These are phyloP conservation scores for Thalassiosira delicatula DNA, from an alignment of 352 stramenopile species.

Conservation along the genomic window DNA sequence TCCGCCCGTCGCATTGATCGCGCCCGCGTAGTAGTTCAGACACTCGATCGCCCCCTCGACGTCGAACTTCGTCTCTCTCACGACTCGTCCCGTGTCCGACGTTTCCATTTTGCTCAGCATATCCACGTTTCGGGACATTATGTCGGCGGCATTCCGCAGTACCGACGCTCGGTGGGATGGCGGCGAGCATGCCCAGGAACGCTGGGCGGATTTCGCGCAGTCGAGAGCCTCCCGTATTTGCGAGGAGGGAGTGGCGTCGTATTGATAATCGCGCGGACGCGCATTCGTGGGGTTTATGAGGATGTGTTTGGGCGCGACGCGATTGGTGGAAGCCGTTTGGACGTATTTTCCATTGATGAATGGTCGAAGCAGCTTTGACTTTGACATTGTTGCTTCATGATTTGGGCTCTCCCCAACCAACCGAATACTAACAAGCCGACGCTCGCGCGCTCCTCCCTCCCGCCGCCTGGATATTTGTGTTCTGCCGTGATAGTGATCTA, in stretches of 20 bases:
- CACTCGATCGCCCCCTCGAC: slow-evolving; percentile 49
- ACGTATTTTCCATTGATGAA: slow-evolving; percentile 20
- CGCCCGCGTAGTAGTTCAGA: slow-evolving; percentile 57
- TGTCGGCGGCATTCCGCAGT: slow-evolving; percentile 24
- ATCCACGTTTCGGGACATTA: slow-evolving; percentile 37
- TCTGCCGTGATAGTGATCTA: not conserved
- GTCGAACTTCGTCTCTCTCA: slow-evolving; percentile 55
- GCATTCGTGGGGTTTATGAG: slow-evolving; percentile 42
- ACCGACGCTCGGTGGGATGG: slow-evolving; percentile 25
- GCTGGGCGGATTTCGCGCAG: slow-evolving; percentile 14
- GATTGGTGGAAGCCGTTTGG: not conserved
- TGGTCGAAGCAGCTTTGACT: slow-evolving; percentile 12
- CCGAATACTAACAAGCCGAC: too few relatives aligned
- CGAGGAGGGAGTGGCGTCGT: slow-evolving; percentile 21
- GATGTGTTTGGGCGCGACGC: not conserved
- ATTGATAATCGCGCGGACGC: slow-evolving; percentile 23
- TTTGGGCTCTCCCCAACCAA: not conserved
- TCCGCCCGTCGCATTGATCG: slow-evolving; percentile 25
- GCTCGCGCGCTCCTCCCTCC: too few relatives aligned
- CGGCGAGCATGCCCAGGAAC: slow-evolving; percentile 20
- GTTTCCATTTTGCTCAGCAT: slow-evolving; percentile 44
- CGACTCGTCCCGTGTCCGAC: slow-evolving; percentile 42
- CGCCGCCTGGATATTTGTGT: not conserved
- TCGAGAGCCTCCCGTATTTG: too few relatives aligned
- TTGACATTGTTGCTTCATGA: not conserved